Percentiles rank a stretch among this genome's conserved stretches.
Conservation (phyloP, 495 filamentous ascomycete genomes). For the Neurospora pannonica region DNA sequence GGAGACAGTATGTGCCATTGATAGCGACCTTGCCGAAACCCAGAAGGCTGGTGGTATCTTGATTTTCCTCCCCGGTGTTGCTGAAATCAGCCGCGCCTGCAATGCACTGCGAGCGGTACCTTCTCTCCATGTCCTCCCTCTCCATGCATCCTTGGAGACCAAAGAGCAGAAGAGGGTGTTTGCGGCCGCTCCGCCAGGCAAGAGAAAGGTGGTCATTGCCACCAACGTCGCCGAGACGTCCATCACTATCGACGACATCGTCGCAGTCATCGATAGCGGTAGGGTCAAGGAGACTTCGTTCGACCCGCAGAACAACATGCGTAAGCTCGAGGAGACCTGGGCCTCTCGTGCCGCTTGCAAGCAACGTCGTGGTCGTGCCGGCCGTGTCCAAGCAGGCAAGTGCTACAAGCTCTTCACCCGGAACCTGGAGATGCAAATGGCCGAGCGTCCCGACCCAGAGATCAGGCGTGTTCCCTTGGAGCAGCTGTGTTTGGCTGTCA, state of each 20-base stretch:
- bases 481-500: slow-evolving; percentile 86
- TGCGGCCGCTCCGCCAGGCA: slow-evolving; percentile 60
- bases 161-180: slow-evolving; percentile 84
- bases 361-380: slow-evolving; percentile 90
- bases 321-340: slow-evolving; percentile 89
- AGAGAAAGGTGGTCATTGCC: slow-evolving; percentile 83
- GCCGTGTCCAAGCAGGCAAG: slow-evolving; percentile 77
- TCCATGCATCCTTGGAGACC: slow-evolving; percentile 86
- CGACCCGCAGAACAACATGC: slow-evolving; percentile 87
- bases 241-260: slow-evolving; percentile 94
- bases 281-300: slow-evolving; percentile 95
- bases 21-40: slow-evolving; percentile 51
- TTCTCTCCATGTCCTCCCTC: slow-evolving; percentile 68
- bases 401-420: slow-evolving; percentile 96
- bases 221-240: slow-evolving; percentile 98
- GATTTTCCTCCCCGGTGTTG: slow-evolving; percentile 79
- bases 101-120: slow-evolving; percentile 58
- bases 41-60: slow-evolving; percentile 73
- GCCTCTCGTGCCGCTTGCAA: slow-evolving; percentile 92
- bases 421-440: slow-evolving; percentile 77
- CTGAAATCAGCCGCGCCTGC: slow-evolving; percentile 80
- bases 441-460: slow-evolving; percentile 83
- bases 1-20: slow-evolving; percentile 68
- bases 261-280: slow-evolving; percentile 92
- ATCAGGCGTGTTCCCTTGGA: slow-evolving; percentile 88